A percentile compares a stretch with the other conserved stretches of the same genome.
Evolutionary conservation across 305 asterid species (phyloP).

Genomic region (Fraxinus xanthoxyloides): DNA sequence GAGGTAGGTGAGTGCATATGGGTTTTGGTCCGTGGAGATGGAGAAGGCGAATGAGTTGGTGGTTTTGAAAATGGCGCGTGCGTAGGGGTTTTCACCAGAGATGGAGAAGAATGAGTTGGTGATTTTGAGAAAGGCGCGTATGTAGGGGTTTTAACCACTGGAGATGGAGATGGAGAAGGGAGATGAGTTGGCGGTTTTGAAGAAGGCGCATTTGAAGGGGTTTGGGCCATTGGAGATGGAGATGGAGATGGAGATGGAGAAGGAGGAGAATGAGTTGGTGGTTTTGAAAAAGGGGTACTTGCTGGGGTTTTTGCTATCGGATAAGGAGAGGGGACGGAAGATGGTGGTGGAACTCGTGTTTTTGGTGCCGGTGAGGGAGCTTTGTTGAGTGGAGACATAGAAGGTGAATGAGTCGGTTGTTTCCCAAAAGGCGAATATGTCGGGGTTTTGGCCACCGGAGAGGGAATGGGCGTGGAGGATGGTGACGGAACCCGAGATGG

Average conservation of each 20-base stretch:
- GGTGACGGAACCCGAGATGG: neutral
- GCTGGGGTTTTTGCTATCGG: neutral
- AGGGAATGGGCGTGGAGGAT: neutral
- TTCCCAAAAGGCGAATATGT: neutral
- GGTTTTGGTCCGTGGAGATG: neutral
- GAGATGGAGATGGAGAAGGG: neutral
- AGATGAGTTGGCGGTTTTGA: neutral
- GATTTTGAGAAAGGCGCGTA: neutral
- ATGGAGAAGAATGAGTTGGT: neutral
- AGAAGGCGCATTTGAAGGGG: neutral
- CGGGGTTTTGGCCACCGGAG: neutral
- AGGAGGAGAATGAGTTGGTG: neutral
- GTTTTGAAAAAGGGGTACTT: neutral
- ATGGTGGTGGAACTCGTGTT: neutral
- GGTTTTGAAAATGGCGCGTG: neutral
- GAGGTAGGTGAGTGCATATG: neutral
- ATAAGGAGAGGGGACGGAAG: neutral
- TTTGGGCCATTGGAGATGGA: neutral
- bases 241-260: neutral
- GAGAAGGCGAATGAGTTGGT: constrained; percentile 15
- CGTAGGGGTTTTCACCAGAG: neutral
- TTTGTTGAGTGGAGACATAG: neutral
- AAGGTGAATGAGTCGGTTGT: neutral
- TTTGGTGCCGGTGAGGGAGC: constrained; percentile 11
- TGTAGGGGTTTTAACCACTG: neutral